phyloP scores from a whole-genome alignment of 148 eudicot genomes.

The Persicaria tinctoria region DNA sequence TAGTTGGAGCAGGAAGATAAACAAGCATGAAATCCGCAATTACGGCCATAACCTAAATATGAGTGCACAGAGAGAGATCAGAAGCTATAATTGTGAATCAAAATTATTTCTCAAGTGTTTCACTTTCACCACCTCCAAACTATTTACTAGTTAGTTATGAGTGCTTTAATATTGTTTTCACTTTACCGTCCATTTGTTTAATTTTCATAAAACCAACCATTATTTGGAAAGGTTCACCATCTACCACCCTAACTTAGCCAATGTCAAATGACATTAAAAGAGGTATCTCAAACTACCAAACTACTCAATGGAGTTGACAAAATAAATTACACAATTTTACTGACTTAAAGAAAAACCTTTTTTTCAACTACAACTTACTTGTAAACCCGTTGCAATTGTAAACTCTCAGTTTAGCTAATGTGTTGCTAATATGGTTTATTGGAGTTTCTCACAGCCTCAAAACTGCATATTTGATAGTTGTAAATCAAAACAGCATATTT shows the following conservation, averaged over 20 bases:
- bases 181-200: not conserved
- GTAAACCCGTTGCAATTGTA: no score
- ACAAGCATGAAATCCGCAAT: constrained; percentile 99
- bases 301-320: not conserved
- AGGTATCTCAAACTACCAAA: not conserved
- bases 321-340: no score
- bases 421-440: no score
- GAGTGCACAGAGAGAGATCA: constrained; percentile 13
- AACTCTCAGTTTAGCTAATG: no score
- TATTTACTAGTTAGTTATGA: not conserved
- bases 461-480: no score
- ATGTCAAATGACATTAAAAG: not conserved
- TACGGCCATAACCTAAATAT: constrained; percentile 81
- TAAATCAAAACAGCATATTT: no score
- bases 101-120: not conserved
- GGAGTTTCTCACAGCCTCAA: no score
- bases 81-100: not conserved
- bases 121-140: not conserved
- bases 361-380: no score
- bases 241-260: not conserved
- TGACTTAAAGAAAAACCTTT: no score
- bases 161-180: not conserved
- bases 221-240: not conserved
- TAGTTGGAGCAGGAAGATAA: constrained; percentile 94
- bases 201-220: not conserved